Percentiles rank a stretch among this genome's conserved stretches.
These are phyloP conservation scores for Populus hybrid DNA, from an alignment of 441 rosid genomes.

Conservation along the genomic window DNA sequence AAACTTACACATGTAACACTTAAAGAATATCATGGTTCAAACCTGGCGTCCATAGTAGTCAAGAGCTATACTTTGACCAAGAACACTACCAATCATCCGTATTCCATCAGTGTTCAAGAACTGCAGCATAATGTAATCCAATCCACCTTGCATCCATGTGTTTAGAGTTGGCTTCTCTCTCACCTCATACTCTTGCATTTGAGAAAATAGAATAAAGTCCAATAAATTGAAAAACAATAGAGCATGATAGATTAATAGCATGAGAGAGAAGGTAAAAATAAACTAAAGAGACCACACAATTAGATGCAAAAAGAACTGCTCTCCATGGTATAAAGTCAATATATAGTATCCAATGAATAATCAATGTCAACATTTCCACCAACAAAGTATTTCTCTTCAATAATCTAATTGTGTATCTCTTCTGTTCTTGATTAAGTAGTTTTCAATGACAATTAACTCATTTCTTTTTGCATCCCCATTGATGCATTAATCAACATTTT, in stretches of 20 bases:
- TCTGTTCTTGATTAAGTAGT: not conserved
- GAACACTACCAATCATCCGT: constrained; percentile 91
- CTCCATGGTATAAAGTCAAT: not conserved
- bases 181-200: constrained; percentile 81
- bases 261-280: not conserved
- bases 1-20: constrained; percentile 6
- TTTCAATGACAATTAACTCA: too few relatives aligned
- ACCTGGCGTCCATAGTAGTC: constrained; percentile 99
- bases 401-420: not conserved
- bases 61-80: constrained; percentile 94
- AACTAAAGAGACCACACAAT: not conserved
- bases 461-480: not conserved
- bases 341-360: not conserved
- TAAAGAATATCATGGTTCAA: constrained; percentile 11
- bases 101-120: constrained; percentile 82
- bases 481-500: not conserved
- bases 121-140: constrained; percentile 85
- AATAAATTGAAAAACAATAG: not conserved
- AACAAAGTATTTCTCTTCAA: too few relatives aligned
- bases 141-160: constrained; percentile 90
- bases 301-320: not conserved
- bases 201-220: constrained; percentile 22
- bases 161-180: constrained; percentile 64
- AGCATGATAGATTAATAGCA: constrained; percentile 2
- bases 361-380: not conserved